Evolutionary conservation across 768 basidiomycete genomes (phyloP).

Genomic region (Lactarius tabidus): DNA sequence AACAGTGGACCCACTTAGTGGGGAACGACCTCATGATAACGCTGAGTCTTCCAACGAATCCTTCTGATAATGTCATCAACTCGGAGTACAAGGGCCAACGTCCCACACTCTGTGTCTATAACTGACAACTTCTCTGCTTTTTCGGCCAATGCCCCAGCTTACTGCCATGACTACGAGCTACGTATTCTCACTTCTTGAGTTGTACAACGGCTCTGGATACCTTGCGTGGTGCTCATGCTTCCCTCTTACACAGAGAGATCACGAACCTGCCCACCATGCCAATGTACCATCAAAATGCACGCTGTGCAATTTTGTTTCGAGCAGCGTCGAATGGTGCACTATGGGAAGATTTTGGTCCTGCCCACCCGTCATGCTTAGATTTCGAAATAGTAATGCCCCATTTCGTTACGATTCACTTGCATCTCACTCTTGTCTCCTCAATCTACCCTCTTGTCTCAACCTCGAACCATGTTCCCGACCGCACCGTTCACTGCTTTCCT

Average conservation of each 20-base stretch:
- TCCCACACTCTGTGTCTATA: background rate
- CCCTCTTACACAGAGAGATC: background rate
- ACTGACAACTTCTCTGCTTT: background rate
- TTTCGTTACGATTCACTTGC: constrained; percentile 10
- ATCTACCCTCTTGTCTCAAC: background rate
- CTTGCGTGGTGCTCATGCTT: background rate
- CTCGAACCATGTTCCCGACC: background rate
- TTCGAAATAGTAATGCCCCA: background rate
- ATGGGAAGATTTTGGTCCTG: background rate
- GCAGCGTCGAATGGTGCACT: background rate
- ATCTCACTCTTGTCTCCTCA: constrained; percentile 10
- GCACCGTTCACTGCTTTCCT: background rate
- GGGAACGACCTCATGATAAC: no score
- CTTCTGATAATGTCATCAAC: background rate
- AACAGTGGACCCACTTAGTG: background rate
- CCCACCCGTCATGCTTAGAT: background rate
- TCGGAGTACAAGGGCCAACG: background rate
- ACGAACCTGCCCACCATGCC: background rate
- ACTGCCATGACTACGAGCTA: background rate
- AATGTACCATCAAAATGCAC: background rate
- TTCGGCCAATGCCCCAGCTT: background rate
- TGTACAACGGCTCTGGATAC: background rate
- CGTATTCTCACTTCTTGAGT: background rate
- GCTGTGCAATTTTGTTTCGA: background rate
- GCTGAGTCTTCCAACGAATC: background rate